phyloP scores from a whole-genome alignment of 192 early-diverging fungal genomes.

The Dimargaris cristalligena region DNA sequence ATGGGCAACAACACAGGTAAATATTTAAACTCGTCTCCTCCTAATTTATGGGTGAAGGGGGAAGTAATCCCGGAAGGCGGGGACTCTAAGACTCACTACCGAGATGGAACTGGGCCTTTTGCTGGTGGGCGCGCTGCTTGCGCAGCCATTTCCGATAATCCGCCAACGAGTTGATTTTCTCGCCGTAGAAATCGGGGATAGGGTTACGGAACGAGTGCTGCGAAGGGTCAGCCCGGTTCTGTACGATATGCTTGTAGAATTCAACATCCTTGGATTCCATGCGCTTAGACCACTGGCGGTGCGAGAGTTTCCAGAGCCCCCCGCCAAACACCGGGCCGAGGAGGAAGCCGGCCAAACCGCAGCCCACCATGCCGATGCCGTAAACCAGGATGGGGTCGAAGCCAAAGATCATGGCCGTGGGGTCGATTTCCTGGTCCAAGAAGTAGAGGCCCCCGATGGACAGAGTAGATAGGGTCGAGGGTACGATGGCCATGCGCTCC shows the following conservation, averaged over 20 bases:
- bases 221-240: constrained; percentile 47
- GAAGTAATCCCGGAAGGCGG: too few relatives aligned
- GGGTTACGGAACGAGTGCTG: constrained; percentile 53
- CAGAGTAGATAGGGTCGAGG: constrained; percentile 31
- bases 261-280: constrained; percentile 32
- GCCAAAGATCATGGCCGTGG: constrained; percentile 43
- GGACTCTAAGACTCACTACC: constrained; percentile 17
- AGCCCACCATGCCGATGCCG: constrained; percentile 30
- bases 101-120: constrained; percentile 50
- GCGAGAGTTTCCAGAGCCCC: constrained; percentile 32
- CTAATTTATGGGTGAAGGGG: too few relatives aligned
- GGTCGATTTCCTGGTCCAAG: constrained; percentile 38
- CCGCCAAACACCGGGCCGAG: constrained; percentile 47
- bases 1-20: too few relatives aligned
- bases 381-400: constrained; percentile 45
- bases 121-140: constrained; percentile 65
- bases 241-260: constrained; percentile 43
- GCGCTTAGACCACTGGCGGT: constrained; percentile 21
- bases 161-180: constrained; percentile 68
- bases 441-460: constrained; percentile 35
- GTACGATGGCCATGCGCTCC: constrained; percentile 39
- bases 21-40: too few relatives aligned
- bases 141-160: constrained; percentile 77
- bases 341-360: constrained; percentile 41
- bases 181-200: constrained; percentile 82